Base-by-base conservation (phyloP, 2,329 filamentous ascomycete genomes). In the Colletotrichum theobromicola region DNA sequence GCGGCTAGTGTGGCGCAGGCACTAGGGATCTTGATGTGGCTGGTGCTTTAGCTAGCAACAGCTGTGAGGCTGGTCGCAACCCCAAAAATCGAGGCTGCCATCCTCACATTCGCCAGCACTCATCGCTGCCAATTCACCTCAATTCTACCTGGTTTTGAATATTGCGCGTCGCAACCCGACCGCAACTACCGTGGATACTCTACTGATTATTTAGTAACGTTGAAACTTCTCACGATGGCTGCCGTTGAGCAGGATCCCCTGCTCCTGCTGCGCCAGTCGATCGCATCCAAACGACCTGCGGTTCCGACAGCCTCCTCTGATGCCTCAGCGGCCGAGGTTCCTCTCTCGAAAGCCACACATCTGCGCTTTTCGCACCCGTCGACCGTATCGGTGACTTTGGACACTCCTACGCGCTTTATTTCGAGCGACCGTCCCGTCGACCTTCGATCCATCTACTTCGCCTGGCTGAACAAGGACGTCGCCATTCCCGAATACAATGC, bases 371-470 rank as follows among this genome's bases (percentile, higher is more conserved):
- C 89, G 74, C 84, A 89, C 79, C 90, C 90, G 64, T 82, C 86
- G 67, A 89, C 90, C 75, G 88, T 92, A 70, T 88, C 92, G 7
- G 89, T 97, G 73, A 88, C 93, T 2, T 90, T 98, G 77, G 92
- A 91, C 65, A 89, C 90, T 16, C 89, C 93, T 12, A 99, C 97
- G 78, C 95, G 97, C 79, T 98, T 98, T 87, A 90, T 94, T 75
- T 96, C 95, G n/a, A 90, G 91, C 73, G 91, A 90, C 79, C 89
- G 91, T 70, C 89, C 93, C 6, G 93, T 98, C 80, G 95, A 98
- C 82, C 88, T 99, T 78, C 95, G 97, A 82, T 97, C 94, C 83
- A 96, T 98, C 85, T 98, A 96, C 87, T 98, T 98, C 82, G 95
- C 95, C 70, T 99, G 95, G 95, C 89, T 94, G 80, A 97, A 98